Evolutionary conservation across 129 eudicot genomes (phyloP).

Genomic region (Chrysanthemum makinoi): DNA sequence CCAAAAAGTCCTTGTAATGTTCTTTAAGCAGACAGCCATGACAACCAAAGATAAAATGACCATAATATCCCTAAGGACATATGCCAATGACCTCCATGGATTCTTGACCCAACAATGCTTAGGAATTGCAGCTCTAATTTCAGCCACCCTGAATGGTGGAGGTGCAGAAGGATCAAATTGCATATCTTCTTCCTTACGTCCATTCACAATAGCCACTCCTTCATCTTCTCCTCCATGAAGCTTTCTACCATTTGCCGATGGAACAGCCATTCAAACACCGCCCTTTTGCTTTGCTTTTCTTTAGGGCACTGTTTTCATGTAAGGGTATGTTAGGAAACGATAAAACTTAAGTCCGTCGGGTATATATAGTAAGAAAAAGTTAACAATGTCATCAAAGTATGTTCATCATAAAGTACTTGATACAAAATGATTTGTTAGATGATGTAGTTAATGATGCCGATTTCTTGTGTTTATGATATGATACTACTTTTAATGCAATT

Average conservation of each 20-base stretch:
- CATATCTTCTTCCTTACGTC: conserved; percentile 15
- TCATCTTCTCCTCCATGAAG: conserved; percentile 24
- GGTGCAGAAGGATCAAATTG: conserved; percentile 64
- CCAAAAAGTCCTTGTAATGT: conserved; percentile 51
- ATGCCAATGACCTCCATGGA: conserved; percentile 59
- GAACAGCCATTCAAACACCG: conserved; percentile 29
- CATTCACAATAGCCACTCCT: conserved; percentile 6
- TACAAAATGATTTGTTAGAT: no score
- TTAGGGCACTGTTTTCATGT: conserved; percentile 18
- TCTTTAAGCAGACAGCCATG: conserved; percentile 36
- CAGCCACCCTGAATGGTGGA: conserved; percentile 69
- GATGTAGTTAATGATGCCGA: no score
- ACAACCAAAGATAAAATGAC: conserved; percentile 36
- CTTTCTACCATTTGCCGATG: conserved; percentile 28
- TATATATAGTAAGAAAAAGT: background rate
- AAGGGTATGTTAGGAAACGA: conserved; percentile 20
- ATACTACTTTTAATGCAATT: conserved; percentile 4
- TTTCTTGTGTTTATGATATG: no score
- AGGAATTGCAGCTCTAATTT: conserved; percentile 74
- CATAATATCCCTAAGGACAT: conserved; percentile 54
- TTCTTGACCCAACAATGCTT: conserved; percentile 74
- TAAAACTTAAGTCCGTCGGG: background rate
- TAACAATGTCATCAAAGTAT: no score
- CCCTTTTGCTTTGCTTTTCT: background rate
- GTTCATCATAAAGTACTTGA: no score